phyloP scores from a whole-genome alignment of 129 eudicot genomes.

The Lonicera japonica region DNA sequence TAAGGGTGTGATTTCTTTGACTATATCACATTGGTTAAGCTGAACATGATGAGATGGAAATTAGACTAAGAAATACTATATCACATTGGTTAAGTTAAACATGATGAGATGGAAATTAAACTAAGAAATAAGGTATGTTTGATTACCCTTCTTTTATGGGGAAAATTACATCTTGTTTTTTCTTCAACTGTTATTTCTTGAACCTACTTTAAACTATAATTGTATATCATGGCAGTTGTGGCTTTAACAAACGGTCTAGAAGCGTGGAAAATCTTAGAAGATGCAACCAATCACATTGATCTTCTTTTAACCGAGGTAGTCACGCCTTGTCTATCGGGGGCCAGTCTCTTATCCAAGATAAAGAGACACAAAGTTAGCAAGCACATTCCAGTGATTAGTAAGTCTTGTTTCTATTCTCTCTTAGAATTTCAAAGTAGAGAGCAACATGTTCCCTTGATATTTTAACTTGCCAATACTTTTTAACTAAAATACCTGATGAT shows the following conservation, averaged over 20 bases:
- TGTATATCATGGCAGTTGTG: slow-evolving; percentile 36
- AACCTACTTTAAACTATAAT: slow-evolving; percentile 8
- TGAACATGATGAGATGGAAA: too few relatives aligned
- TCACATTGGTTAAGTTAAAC: too few relatives aligned
- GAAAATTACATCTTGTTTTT: too few relatives aligned
- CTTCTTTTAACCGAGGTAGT: slow-evolving; percentile 64
- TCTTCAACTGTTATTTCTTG: not conserved
- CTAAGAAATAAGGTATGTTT: too few relatives aligned
- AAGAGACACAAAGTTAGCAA: slow-evolving; percentile 49
- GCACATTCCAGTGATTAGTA: slow-evolving; percentile 65
- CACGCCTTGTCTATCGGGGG: slow-evolving; percentile 64
- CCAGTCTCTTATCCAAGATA: slow-evolving; percentile 54
- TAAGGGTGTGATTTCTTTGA: too few relatives aligned
- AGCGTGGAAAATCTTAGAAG: slow-evolving; percentile 68
- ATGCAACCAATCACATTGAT: slow-evolving; percentile 49
- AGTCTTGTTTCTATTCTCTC: slow-evolving; percentile 17
- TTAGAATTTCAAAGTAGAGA: not conserved
- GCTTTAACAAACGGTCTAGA: slow-evolving; percentile 58
- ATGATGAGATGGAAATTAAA: too few relatives aligned
- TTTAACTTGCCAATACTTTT: slow-evolving; percentile 12
- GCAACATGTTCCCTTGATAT: not conserved
- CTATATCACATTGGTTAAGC: too few relatives aligned
- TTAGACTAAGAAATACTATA: too few relatives aligned
- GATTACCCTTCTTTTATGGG: too few relatives aligned
- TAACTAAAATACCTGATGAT: slow-evolving; percentile 29